These are phyloP conservation scores for Epipyxis sp. DNA, from an alignment of 108 stramenopile species.

Conservation along the genomic window DNA sequence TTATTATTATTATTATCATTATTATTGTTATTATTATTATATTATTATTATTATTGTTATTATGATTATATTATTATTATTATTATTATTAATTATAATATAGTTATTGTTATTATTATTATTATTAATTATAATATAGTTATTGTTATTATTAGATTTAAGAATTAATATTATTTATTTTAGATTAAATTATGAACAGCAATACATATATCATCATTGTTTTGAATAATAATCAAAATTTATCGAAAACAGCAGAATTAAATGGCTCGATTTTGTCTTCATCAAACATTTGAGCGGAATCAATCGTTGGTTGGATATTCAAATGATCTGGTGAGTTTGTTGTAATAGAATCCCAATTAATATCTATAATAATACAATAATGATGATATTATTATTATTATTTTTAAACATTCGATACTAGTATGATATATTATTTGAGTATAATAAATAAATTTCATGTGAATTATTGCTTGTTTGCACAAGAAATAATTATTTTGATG, in stretches of 20 bases:
- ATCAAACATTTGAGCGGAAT: neutral
- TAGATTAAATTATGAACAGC: no score
- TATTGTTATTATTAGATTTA: neutral
- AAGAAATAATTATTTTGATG: no score
- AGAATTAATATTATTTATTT: no score
- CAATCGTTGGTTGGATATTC: conserved; percentile 9
- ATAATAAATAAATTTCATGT: no score
- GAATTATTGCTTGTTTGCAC: no score
- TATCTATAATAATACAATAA: no score
- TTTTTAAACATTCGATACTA: no score
- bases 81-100: neutral
- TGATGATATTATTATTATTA: no score
- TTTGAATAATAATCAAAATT: neutral
- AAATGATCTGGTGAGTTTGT: neutral
- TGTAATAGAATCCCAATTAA: neutral
- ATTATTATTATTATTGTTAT: neutral
- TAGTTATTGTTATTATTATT: neutral
- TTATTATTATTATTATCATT: no score
- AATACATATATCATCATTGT: no score
- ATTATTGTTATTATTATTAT: no score
- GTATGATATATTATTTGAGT: no score
- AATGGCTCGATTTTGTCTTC: neutral
- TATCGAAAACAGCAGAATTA: conserved; percentile 1
- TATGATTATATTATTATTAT: neutral
- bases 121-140: neutral